Base-by-base conservation (phyloP, 148 eudicot species). In the Salicornia ramosissima region DNA sequence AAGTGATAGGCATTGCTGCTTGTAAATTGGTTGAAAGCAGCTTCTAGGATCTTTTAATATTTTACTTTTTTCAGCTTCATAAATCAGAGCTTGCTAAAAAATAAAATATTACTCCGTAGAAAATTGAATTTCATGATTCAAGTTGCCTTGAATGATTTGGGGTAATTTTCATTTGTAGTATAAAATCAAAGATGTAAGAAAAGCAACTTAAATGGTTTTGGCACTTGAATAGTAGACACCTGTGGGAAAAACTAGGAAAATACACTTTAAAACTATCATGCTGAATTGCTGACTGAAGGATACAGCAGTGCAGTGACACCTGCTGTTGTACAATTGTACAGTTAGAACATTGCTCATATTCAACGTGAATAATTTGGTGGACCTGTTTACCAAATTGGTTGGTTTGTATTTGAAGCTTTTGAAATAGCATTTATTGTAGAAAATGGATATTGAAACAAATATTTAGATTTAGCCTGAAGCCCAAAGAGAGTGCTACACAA, bases 401-500 rank as follows among this genome's bases (percentile, higher is more conserved):
- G 58, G 13, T 51, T 63, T 62, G 61, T 49, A 13, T 49, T 31
- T 18, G 54, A 46, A 43, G 53, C 33, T 66, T 5, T 49, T 49
- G 40, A 26, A 65, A 51, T 47, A 18, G 7, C 9, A 21, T 15
- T 33, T 64, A 34, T 74, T 22, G 13, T 12, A 45, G 5, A 16
- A 57, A 30, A 13, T 21, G 5, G 42, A 5, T 14, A 14, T 16
- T 40, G 19, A 36, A 31, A 36, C 46, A 31, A 59, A 28, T 14
- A 31, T 43, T 24, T 52, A 36, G 42, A 24, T 15, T 24, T 52
- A 36, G 42, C 18, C 10, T 45, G 36, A 46, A 51, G 56, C 34
- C 18, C 28, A 25, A n/a, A 47, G 46, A n/a, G 60, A 42, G 58
- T 62, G 68, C 51, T 59, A 47, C 62, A 10, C 49, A 64, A 66